Percentiles rank a stretch among this genome's conserved stretches.
phyloP scores from a whole-genome alignment of 202 grass and related monocot species.

The Zoysia matrella region DNA sequence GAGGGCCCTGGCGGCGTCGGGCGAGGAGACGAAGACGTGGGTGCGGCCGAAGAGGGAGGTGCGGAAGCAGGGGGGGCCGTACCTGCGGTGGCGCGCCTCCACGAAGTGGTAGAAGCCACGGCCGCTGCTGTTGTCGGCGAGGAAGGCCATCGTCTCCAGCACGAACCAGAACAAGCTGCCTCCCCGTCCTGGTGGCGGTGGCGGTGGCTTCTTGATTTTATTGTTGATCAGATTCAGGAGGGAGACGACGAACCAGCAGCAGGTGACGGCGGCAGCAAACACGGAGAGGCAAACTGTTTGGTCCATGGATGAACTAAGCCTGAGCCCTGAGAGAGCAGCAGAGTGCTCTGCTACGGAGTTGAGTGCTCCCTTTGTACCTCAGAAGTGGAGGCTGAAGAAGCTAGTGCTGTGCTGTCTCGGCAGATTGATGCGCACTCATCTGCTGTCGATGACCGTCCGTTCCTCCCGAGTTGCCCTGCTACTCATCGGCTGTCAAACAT shows the following conservation, averaged over 20 bases:
- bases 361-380: no score
- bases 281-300: no score
- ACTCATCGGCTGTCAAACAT: no score
- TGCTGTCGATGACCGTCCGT: no score
- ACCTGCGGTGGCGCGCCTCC: constrained; percentile 50
- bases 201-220: not conserved
- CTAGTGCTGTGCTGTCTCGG: not conserved
- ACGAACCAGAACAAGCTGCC: constrained; percentile 26
- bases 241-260: not conserved
- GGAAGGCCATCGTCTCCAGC: constrained; percentile 72
- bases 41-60: constrained; percentile 65
- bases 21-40: constrained; percentile 78
- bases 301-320: no score
- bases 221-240: not conserved
- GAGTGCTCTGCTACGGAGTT: no score
- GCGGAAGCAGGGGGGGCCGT: constrained; percentile 69
- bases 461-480: no score
- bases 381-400: not conserved
- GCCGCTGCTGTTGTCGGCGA: constrained; percentile 63
- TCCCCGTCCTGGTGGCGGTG: constrained; percentile 20
- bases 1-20: constrained; percentile 41
- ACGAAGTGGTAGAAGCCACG: constrained; percentile 89
- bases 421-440: not conserved
- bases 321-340: no score
- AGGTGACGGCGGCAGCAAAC: not conserved